Conservation (phyloP, 768 basidiomycete species). For the Phallus indusiatus region DNA sequence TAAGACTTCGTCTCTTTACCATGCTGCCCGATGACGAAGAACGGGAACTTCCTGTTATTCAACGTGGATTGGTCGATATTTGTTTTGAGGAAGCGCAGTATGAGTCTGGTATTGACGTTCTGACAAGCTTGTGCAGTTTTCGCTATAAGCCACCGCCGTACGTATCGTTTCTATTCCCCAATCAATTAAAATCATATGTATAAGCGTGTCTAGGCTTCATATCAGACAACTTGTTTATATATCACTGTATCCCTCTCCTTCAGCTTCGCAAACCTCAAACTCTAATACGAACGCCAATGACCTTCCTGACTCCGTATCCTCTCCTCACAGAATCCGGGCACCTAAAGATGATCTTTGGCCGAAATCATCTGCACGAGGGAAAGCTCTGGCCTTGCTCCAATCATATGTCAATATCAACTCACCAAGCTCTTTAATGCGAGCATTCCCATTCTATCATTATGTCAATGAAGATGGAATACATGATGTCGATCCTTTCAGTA, state of each 20-base stretch:
- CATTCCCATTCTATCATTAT: conserved; percentile 1
- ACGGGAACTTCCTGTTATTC: conserved; percentile 8
- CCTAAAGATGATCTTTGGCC: conserved; percentile 8
- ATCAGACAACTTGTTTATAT: conserved; percentile 63
- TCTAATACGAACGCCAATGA: not conserved
- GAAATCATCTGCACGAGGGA: not conserved
- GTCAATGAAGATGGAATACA: not conserved
- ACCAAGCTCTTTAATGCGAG: conserved; percentile 6
- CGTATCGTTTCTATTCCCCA: conserved; percentile 17
- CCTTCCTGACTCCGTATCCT: not conserved
- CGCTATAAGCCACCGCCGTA: conserved; percentile 50
- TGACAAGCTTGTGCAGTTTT: conserved; percentile 54
- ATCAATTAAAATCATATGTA: not conserved
- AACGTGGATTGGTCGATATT: conserved; percentile 39
- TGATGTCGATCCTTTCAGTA: conserved; percentile 1
- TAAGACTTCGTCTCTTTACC: not conserved
- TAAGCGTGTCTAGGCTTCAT: conserved; percentile 36
- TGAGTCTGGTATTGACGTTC: conserved; percentile 51
- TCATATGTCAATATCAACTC: conserved; percentile 5
- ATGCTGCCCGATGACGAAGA: not conserved
- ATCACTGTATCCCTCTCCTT: conserved; percentile 46
- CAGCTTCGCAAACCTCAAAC: not conserved
- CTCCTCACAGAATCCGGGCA: conserved; percentile 2
- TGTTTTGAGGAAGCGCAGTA: conserved; percentile 74
- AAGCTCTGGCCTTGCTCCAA: not conserved